Evolutionary conservation across 352 stramenopile species (phyloP), one percentile per base, ranked within the genome.

Genomic region (Phytopythium chamaehyphon): DNA sequence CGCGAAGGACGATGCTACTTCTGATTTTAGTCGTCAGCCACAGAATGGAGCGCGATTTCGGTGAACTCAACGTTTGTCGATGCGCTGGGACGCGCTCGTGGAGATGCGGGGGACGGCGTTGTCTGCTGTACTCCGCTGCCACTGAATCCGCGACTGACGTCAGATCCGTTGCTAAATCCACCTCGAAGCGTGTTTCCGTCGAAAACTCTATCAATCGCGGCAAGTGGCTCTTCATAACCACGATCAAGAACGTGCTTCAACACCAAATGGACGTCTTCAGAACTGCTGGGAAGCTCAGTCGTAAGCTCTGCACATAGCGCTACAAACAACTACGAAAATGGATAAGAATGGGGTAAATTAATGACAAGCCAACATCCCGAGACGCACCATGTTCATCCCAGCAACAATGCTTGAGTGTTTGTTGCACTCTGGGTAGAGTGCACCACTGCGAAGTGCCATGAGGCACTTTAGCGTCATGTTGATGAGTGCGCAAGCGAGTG

Each of bases 381-480:
- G 19, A 56, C 67, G 40, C 54, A 86, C 77, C 59, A 55, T 50
- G 47, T 89, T 85, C 62, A 82, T 71, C 1, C 63, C 78, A 12
- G 58, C 47, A 35, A 89, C 63, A 7, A 89, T 59, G 50, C 73
- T 87, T 16, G 40, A 28, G 21, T 76, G 71, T 16, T 81, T 81
- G 62, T 87, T 89, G 66, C 78, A 90, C 19, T 88, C 64, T 2
- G 54, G 49, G 54, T 86, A 87, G 5, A 96, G 64, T 15, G 60
- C 62, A 4, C 83, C 86, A n/a, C 37, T 74, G 16, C 89, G 70
- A n/a, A 96, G 57, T 12, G 73, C 62, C 19, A 83, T 42, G 5
- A 93, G 57, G 42, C 74, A 85, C 50, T 89, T 73, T 22, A 90
- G 53, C 2, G 79, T 91, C 18, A 86, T 54, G 55, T 92, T 93